Evolutionary conservation across 805 yeast genomes (phyloP).

Genomic region (Hanseniaspora occidentalis): DNA sequence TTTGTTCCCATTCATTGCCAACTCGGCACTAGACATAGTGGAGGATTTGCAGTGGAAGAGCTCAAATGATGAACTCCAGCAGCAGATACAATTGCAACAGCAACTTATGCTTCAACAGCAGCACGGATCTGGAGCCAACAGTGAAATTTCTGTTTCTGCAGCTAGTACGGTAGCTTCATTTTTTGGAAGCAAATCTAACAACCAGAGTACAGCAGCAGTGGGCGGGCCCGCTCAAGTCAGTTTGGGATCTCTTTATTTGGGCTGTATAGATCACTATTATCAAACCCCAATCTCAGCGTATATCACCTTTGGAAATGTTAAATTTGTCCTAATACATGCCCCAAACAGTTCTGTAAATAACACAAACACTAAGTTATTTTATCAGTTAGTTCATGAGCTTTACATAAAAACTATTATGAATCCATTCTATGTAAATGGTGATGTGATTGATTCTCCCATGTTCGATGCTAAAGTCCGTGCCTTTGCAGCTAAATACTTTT

Average conservation of each 20-base stretch:
- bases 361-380: conserved; percentile 69
- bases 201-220: not conserved
- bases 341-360: conserved; percentile 32
- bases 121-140: not conserved
- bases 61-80: not conserved
- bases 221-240: conserved; percentile 19
- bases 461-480: conserved; percentile 66
- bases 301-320: conserved; percentile 78
- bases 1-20: conserved; percentile 76
- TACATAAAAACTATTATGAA: conserved; percentile 75
- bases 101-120: not conserved
- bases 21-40: conserved; percentile 80
- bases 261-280: conserved; percentile 75
- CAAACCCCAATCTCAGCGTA: conserved; percentile 75
- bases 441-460: conserved; percentile 48
- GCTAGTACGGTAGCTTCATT: not conserved
- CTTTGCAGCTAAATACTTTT: conserved; percentile 67
- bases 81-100: conserved; percentile 26
- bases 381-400: conserved; percentile 73
- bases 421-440: conserved; percentile 77
- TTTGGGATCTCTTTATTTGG: conserved; percentile 39
- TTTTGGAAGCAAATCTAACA: not conserved
- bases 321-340: conserved; percentile 62
- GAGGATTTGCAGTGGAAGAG: conserved; percentile 79
- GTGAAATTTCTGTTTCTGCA: not conserved